Percentiles rank a stretch among this genome's conserved stretches.
phyloP scores from a whole-genome alignment of 2,329 filamentous ascomycete species.

The Aureobasidium sp. region DNA sequence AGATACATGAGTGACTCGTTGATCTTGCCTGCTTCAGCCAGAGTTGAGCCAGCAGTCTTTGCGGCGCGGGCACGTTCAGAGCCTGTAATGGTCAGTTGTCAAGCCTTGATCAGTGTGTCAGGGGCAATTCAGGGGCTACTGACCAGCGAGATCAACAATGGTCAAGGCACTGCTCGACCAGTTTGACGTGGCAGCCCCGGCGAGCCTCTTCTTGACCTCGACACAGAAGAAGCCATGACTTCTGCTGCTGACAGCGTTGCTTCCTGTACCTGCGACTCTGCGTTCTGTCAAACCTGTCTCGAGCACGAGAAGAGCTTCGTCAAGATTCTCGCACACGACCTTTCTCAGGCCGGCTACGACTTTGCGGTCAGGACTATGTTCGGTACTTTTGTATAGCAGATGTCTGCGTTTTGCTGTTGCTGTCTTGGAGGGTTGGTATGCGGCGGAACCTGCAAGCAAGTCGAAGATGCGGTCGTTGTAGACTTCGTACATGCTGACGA shows the following conservation, averaged over 20 bases:
- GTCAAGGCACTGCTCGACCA: slow-evolving; percentile 78
- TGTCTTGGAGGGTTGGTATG: slow-evolving; percentile 40
- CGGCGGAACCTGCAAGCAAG: slow-evolving; percentile 60
- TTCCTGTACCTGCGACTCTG: slow-evolving; percentile 81
- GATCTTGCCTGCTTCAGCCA: slow-evolving; percentile 95
- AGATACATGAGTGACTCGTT: slow-evolving; percentile 98
- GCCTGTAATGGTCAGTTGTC: slow-evolving; percentile 33
- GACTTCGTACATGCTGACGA: slow-evolving; percentile 98
- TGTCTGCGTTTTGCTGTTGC: slow-evolving; percentile 59
- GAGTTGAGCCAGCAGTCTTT: slow-evolving; percentile 85
- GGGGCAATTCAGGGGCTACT: slow-evolving; percentile 19
- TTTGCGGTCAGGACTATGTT: slow-evolving; percentile 82
- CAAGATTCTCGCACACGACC: slow-evolving; percentile 72
- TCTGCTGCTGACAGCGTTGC: slow-evolving; percentile 84
- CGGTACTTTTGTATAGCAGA: slow-evolving; percentile 86
- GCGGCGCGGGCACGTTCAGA: slow-evolving; percentile 90
- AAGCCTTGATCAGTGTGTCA: not conserved
- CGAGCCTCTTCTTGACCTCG: slow-evolving; percentile 77
- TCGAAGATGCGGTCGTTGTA: slow-evolving; percentile 99
- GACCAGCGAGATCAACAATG: slow-evolving; percentile 82
- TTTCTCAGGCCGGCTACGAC: slow-evolving; percentile 89
- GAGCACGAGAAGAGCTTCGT: slow-evolving; percentile 81
- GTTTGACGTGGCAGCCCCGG: slow-evolving; percentile 43
- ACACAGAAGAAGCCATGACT: slow-evolving; percentile 96
- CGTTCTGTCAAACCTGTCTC: slow-evolving; percentile 85